A percentile compares a stretch with the other conserved stretches of the same genome.
These are phyloP conservation scores for Phytopythium aichiense DNA, from an alignment of 352 stramenopile species.

Conservation along the genomic window DNA sequence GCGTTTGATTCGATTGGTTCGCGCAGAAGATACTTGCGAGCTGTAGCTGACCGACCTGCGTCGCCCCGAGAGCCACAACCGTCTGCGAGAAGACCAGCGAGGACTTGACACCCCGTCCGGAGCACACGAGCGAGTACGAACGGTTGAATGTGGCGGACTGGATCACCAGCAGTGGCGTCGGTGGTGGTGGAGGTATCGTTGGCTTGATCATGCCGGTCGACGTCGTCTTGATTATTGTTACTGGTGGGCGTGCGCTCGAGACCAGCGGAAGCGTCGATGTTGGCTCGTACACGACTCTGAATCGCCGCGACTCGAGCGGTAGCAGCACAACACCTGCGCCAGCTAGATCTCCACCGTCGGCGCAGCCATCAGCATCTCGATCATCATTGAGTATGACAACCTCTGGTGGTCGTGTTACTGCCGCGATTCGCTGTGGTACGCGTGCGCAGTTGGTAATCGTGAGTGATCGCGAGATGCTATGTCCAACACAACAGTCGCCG, in stretches of 20 bases:
- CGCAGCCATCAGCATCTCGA: constrained; percentile 3
- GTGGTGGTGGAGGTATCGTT: constrained; percentile 3
- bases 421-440: constrained; percentile 30
- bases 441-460: constrained; percentile 25
- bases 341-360: constrained; percentile 2
- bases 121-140: constrained; percentile 27
- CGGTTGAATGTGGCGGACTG: constrained; percentile 38
- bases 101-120: constrained; percentile 20
- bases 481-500: constrained; percentile 30
- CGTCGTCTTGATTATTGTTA: background rate
- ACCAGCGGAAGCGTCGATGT: constrained; percentile 10
- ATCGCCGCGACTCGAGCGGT: constrained; percentile 18
- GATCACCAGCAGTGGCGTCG: constrained; percentile 20
- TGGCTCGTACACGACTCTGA: constrained; percentile 31
- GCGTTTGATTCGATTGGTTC: constrained; percentile 26
- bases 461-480: constrained; percentile 27
- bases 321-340: constrained; percentile 30
- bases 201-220: constrained; percentile 5
- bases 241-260: background rate
- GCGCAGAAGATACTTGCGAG: constrained; percentile 23
- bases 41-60: constrained; percentile 31
- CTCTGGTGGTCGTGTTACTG: constrained; percentile 20
- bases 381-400: constrained; percentile 22
- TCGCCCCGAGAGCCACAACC: constrained; percentile 30
- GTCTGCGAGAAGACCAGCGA: constrained; percentile 32